Conservation (phyloP, 2,329 filamentous ascomycete genomes). For the Penicillium sp. region DNA sequence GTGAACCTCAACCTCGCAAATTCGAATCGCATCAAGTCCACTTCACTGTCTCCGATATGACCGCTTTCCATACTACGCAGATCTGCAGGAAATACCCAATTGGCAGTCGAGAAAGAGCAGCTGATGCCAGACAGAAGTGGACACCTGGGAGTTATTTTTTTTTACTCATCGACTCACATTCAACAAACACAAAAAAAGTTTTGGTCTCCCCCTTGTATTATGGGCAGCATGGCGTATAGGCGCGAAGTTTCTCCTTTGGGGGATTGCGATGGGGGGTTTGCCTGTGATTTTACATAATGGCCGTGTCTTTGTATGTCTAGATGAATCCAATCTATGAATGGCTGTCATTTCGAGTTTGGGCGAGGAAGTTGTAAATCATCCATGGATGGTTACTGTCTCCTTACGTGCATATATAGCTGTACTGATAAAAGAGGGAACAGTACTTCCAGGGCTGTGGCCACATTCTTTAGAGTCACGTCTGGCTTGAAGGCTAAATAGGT, state of each 20-base stretch:
- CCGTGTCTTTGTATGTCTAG: slow-evolving; percentile 21
- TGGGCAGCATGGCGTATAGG: slow-evolving; percentile 43
- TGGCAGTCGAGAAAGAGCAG: slow-evolving; percentile 3
- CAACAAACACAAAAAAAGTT: slow-evolving; percentile 28
- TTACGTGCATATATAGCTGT: neutral
- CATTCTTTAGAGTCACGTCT: too few species aligned
- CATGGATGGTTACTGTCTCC: neutral
- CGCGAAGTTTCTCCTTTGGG: slow-evolving; percentile 34
- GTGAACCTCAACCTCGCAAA: slow-evolving; percentile 2
- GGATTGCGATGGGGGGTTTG: slow-evolving; percentile 19
- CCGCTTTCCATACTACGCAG: neutral
- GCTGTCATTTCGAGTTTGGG: neutral
- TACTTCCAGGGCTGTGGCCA: too few species aligned
- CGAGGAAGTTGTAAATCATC: neutral
- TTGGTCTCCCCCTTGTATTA: slow-evolving; percentile 34
- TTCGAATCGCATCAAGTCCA: slow-evolving; percentile 10
- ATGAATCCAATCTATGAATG: slow-evolving; percentile 20
- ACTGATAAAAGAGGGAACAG: too few species aligned
- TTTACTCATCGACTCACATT: slow-evolving; percentile 5
- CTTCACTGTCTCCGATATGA: slow-evolving; percentile 3
- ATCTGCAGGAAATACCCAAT: neutral
- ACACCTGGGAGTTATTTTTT: slow-evolving; percentile 24
- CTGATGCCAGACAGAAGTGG: slow-evolving; percentile 11
- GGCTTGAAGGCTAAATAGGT: too few species aligned
- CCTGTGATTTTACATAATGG: slow-evolving; percentile 26